Evolutionary conservation across 805 yeast genomes (phyloP), one percentile per base, ranked within the genome.

Genomic region (Kodamaea nitidulidarum): DNA sequence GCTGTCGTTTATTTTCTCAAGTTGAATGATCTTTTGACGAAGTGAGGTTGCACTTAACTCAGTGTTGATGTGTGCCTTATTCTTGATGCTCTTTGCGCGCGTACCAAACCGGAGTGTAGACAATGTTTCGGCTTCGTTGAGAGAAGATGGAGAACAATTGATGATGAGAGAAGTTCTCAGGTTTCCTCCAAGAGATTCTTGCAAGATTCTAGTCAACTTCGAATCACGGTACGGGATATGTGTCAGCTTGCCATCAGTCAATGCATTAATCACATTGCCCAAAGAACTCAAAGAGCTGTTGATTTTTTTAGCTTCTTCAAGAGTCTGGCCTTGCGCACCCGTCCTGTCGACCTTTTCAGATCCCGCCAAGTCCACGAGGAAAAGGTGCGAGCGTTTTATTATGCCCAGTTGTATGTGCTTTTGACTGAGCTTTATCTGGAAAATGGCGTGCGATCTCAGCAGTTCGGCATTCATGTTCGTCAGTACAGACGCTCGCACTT

Each of bases 301-400:
- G 50, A 88, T 84, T 44, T 82, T 85, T 52, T 84, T 84, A 1
- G 95, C 88, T 50, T 88, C 96, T 54, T 87, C 90, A 6, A 84
- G 63, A 1, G 81, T 71, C 48, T 78, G 78, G 1, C 93, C 93
- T 0, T 76, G 60, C 1, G 90, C 91, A 2, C 93, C 91, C 0
- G 93, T 78, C 46, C 80, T 82, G 42, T 79, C 78, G 27, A 81
- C 78, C 56, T 80, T 84, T 58, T 90, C 96, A 15, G 91, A 81
- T 4, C 96, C 95, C 0, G 95, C 95, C 46, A 88, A 68, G 61
- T 88, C 96, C 9, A 87, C 91, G 26, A 88, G 59, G 50, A 80
- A 83, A 43, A 88, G 66, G 42, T 76, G 78, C 4, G 88, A 81
- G 27, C 71, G 67, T 54, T 77, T 82, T 15, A 75, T 67, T 5